Percentiles rank a stretch among this genome's conserved stretches.
phyloP scores from a whole-genome alignment of 495 filamentous ascomycete species.

The Talaromyces wortmannii region DNA sequence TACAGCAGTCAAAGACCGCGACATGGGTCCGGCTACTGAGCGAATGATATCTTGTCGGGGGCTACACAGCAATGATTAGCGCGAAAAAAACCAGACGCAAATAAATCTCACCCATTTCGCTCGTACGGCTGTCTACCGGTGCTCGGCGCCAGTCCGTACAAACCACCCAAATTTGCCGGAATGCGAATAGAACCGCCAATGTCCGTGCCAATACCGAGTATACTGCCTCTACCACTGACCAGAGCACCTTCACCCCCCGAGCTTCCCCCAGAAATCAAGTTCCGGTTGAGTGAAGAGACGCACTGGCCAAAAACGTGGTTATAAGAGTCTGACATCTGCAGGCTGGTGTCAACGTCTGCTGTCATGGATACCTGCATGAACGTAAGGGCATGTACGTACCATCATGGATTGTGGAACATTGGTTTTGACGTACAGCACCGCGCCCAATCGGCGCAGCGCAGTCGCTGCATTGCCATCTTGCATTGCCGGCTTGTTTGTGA shows the following conservation, averaged over 20 bases:
- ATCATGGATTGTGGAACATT: conserved; percentile 51
- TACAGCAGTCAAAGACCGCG: conserved; percentile 14
- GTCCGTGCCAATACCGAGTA: conserved; percentile 63
- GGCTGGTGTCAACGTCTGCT: not conserved
- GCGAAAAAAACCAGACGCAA: not conserved
- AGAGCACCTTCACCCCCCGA: conserved; percentile 63
- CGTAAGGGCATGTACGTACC: conserved; percentile 11
- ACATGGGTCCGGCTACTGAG: conserved; percentile 24
- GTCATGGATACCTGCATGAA: not conserved
- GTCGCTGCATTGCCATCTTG: conserved; percentile 5
- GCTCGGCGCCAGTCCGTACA: conserved; percentile 62
- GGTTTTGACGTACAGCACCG: conserved; percentile 58
- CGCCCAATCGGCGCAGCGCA: conserved; percentile 26
- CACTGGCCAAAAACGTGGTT: conserved; percentile 43
- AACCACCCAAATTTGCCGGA: conserved; percentile 56
- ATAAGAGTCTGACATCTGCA: conserved; percentile 47
- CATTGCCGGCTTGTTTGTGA: not conserved
- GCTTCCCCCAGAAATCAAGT: conserved; percentile 53
- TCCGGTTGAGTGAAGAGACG: conserved; percentile 49
- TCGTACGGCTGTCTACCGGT: conserved; percentile 45
- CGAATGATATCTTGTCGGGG: conserved; percentile 23
- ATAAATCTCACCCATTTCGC: not conserved
- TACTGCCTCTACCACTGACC: conserved; percentile 49
- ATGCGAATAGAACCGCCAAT: conserved; percentile 61
- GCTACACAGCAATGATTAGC: conserved; percentile 8